Conservation (phyloP, 1,284 basidiomycete species). For the Marasmius fiardii region DNA sequence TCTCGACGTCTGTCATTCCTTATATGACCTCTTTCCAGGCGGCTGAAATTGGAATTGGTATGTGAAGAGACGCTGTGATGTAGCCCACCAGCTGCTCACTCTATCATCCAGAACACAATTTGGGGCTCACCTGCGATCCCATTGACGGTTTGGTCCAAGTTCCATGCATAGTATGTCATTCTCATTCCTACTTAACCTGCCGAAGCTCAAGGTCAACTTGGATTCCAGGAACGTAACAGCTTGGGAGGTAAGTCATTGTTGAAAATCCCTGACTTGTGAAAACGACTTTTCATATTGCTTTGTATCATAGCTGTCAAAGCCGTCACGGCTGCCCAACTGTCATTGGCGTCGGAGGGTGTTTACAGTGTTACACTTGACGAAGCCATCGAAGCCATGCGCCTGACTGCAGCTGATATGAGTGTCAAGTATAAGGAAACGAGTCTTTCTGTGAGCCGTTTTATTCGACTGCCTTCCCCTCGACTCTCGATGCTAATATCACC, state of each 20-base stretch:
- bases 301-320: conserved; percentile 76
- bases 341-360: conserved; percentile 86
- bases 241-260: conserved; percentile 58
- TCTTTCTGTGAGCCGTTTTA: conserved; percentile 59
- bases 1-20: conserved; percentile 4
- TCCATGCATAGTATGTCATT: conserved; percentile 78
- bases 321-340: conserved; percentile 89
- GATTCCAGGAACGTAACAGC: conserved; percentile 73
- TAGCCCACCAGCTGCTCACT: conserved; percentile 9
- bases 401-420: conserved; percentile 88
- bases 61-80: conserved; percentile 18
- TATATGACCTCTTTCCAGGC: conserved; percentile 48
- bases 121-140: conserved; percentile 90
- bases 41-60: conserved; percentile 92
- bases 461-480: not conserved
- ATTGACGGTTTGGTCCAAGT: conserved; percentile 92
- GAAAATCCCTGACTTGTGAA: conserved; percentile 7
- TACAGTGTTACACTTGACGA: conserved; percentile 91
- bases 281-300: too few species aligned
- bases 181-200: conserved; percentile 5
- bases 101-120: conserved; percentile 64
- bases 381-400: conserved; percentile 93
- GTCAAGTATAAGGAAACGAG: conserved; percentile 92
- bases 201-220: conserved; percentile 1
- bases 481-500: not conserved